phyloP scores from a whole-genome alignment of 2,329 filamentous ascomycete genomes.

The Diaporthe nobilis region DNA sequence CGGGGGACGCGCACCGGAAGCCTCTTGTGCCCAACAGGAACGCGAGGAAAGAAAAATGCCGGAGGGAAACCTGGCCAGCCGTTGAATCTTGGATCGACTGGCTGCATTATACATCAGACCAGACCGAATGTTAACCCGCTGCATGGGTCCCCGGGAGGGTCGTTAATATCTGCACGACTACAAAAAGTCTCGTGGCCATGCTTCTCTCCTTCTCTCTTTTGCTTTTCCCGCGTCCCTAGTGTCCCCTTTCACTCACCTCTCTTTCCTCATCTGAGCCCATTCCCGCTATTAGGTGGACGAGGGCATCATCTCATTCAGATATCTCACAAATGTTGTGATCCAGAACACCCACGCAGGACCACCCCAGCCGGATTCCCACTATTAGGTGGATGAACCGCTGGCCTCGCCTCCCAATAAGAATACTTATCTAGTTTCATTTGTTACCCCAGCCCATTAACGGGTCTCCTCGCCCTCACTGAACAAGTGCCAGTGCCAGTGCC shows the following conservation, averaged over 20 bases:
- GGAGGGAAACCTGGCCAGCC: conserved; percentile 20
- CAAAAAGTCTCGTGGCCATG: conserved; percentile 16
- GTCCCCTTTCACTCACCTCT: conserved; percentile 5
- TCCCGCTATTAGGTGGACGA: conserved; percentile 37
- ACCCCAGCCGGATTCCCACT: conserved; percentile 37
- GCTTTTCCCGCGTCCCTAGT: conserved; percentile 1
- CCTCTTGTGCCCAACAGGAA: conserved; percentile 1
- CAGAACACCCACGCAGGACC: conserved; percentile 21
- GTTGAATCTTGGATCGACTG: conserved; percentile 22
- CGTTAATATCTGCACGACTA: conserved; percentile 23
- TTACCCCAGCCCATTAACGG: neutral
- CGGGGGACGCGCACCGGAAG: neutral
- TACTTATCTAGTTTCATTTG: neutral
- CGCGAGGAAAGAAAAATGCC: neutral
- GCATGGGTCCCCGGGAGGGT: conserved; percentile 26
- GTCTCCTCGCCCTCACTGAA: conserved; percentile 5
- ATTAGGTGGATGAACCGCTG: conserved; percentile 40
- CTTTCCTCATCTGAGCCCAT: conserved; percentile 22
- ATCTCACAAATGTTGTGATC: conserved; percentile 2
- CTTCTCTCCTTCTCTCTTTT: conserved; percentile 7
- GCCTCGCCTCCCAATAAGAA: neutral
- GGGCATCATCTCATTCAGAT: neutral
- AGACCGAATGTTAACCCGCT: conserved; percentile 16
- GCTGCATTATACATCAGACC: conserved; percentile 25
- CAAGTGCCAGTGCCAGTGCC: neutral